Evolutionary conservation across 768 basidiomycete genomes (phyloP).

Genomic region (Dioszegia aurantiaca): DNA sequence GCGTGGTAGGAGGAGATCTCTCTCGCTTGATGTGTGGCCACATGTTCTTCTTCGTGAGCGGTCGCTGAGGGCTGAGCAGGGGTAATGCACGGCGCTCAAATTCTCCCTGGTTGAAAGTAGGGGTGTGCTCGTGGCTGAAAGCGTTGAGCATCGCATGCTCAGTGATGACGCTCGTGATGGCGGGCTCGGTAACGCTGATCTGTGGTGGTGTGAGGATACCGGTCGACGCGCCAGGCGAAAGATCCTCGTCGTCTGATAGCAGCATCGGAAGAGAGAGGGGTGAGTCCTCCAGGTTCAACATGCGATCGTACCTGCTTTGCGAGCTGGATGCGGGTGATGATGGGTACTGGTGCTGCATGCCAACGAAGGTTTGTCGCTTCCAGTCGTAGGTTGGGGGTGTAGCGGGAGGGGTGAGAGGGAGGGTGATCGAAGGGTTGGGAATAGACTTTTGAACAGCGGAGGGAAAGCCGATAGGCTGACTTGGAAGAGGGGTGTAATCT

Average conservation of each 20-base stretch:
- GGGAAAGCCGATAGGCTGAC: not conserved
- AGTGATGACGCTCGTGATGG: conserved; percentile 13
- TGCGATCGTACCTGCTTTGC: not conserved
- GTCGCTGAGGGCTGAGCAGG: conserved; percentile 35
- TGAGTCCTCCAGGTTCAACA: conserved; percentile 13
- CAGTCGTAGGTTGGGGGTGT: conserved; percentile 9
- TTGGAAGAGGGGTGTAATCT: conserved; percentile 1
- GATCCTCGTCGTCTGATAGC: conserved; percentile 24
- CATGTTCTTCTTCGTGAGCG: conserved; percentile 20
- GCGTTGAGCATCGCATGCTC: conserved; percentile 28
- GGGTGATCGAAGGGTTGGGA: conserved; percentile 10
- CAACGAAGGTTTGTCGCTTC: not conserved
- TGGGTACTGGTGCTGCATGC: not conserved
- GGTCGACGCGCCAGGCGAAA: conserved; percentile 20
- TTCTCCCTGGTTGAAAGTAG: conserved; percentile 16
- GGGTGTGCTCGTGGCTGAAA: conserved; percentile 22
- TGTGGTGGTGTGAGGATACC: conserved; percentile 19
- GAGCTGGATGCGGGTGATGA: not conserved
- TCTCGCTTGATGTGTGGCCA: conserved; percentile 18
- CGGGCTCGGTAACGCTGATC: conserved; percentile 4
- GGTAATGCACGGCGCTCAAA: conserved; percentile 24
- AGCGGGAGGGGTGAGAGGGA: conserved; percentile 13
- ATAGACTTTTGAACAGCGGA: not conserved
- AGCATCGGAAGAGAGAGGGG: conserved; percentile 28
- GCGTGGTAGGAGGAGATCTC: conserved; percentile 31